Base-by-base conservation (phyloP, 1,284 basidiomycete species). In the Erythrobasidium hasegawianum region DNA sequence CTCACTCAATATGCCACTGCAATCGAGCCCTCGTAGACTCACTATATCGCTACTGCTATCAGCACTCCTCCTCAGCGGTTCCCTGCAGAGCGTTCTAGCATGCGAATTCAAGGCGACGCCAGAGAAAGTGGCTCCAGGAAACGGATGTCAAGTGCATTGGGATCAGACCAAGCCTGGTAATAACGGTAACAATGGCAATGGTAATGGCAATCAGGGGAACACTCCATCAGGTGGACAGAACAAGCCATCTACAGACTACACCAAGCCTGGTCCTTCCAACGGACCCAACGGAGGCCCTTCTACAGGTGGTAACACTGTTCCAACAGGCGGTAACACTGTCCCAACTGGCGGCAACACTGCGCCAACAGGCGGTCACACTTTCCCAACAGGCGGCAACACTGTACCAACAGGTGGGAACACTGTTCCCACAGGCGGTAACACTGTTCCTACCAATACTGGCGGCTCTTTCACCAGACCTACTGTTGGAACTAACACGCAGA, bases 121-220 rank as follows among this genome's bases (percentile, higher is more conserved):
- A 5, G 7, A 47, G 43, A 47, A 16, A 24, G 43, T 47, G 14
- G 16, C 43, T n/a, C 22, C 43, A 7, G 43, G 43, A 18, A 18
- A n/a, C n/a, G 43, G 43, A n/a, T 47, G 43, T 24, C 43, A 47
- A 24, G 43, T 47, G 4, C 22, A 8, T 8, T 47, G 43, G 43
- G 43, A 47, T 47, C 43, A 47, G 43, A 47, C 43, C 43, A 24
- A 24, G 43, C 16, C n/a, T 47, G 43, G 43, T 8, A 47, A 47
- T 14, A 24, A 41, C n/a, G n/a, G 40, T n/a, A 41, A n/a, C 40
- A 41, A n/a, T n/a, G 40, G 40, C 40, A 41, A 41, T n/a, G n/a
- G 40, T 41, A 41, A 41, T 11, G 40, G 40, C 40, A 41, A n/a
- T n/a, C n/a, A n/a, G n/a, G n/a, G n/a, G n/a, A n/a, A n/a, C n/a